These are phyloP conservation scores for Physcomitrellopsis africana DNA, from an alignment of 225 moss, liverwort and hornwort genomes.

Conservation along the genomic window DNA sequence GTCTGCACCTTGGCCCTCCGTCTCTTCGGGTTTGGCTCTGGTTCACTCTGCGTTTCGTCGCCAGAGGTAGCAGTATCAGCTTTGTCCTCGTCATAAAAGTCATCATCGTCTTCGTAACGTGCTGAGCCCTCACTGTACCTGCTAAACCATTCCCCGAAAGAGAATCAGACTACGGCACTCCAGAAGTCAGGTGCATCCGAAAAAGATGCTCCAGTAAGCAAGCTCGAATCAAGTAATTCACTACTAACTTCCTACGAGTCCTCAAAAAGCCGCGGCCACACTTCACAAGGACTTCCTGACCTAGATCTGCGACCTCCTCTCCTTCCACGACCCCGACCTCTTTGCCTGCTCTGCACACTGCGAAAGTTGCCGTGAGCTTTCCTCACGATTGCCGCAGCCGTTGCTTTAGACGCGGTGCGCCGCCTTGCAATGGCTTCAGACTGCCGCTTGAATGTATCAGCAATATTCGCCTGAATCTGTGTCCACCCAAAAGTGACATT, in stretches of 20 bases:
- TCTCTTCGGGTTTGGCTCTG: constrained; percentile 43
- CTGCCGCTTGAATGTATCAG: constrained; percentile 86
- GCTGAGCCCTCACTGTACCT: constrained; percentile 46
- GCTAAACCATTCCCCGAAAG: constrained; percentile 19
- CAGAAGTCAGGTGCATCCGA: too few relatives aligned
- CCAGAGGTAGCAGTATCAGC: constrained; percentile 46
- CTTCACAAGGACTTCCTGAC: constrained; percentile 21
- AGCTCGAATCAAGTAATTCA: too few relatives aligned
- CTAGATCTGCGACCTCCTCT: constrained; percentile 44
- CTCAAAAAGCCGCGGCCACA: constrained; percentile 5
- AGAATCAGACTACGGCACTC: neutral
- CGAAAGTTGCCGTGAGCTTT: constrained; percentile 90
- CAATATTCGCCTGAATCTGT: constrained; percentile 90
- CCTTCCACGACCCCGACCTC: constrained; percentile 59
- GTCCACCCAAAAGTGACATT: constrained; percentile 13
- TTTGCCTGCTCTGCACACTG: constrained; percentile 70
- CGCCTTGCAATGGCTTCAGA: constrained; percentile 86
- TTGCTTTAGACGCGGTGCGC: constrained; percentile 80
- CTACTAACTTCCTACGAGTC: constrained; percentile 5
- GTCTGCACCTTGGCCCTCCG: constrained; percentile 30
- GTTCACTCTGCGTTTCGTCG: constrained; percentile 50
- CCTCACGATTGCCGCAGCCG: constrained; percentile 85
- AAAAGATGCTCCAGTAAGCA: too few relatives aligned
- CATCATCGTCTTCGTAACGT: constrained; percentile 46
- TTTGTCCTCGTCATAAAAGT: constrained; percentile 42